These are phyloP conservation scores for Alternaria sp. DNA, from an alignment of 2,329 filamentous ascomycete species.

Conservation along the genomic window DNA sequence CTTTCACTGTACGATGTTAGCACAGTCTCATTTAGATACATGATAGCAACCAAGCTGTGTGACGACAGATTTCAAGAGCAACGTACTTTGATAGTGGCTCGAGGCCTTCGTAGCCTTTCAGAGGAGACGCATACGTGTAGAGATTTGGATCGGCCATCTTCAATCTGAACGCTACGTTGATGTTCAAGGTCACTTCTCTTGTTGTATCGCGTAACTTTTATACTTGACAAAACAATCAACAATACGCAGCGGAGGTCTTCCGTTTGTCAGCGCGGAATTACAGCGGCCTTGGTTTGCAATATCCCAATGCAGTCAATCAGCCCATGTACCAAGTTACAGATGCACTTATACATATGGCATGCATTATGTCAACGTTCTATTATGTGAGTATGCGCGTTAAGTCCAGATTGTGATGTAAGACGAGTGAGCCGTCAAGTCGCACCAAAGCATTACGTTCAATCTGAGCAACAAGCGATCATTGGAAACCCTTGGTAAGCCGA, in stretches of 20 bases:
- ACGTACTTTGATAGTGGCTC: slow-evolving; percentile 59
- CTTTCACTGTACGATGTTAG: slow-evolving; percentile 56
- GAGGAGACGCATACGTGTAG: slow-evolving; percentile 62
- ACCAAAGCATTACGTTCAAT: not conserved
- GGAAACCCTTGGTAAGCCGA: not conserved
- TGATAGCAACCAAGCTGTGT: too few relatives aligned
- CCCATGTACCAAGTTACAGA: not conserved
- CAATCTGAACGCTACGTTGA: not conserved
- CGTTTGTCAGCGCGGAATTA: slow-evolving; percentile 45
- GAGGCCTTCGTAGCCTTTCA: slow-evolving; percentile 65
- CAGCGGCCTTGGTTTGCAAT: not conserved
- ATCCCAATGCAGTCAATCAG: not conserved
- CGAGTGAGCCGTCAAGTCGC: not conserved
- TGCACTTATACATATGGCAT: not conserved
- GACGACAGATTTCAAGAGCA: not conserved
- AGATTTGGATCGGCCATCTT: slow-evolving; percentile 51
- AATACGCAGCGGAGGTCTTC: not conserved
- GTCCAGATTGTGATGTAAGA: not conserved
- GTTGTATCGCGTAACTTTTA: not conserved
- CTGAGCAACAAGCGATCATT: not conserved
- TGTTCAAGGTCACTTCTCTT: not conserved
- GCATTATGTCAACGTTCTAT: not conserved
- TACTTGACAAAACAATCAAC: not conserved
- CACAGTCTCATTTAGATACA: not conserved
- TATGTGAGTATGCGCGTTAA: not conserved